Conservation (phyloP, 495 filamentous ascomycete species). For the Xylaria grammica region DNA sequence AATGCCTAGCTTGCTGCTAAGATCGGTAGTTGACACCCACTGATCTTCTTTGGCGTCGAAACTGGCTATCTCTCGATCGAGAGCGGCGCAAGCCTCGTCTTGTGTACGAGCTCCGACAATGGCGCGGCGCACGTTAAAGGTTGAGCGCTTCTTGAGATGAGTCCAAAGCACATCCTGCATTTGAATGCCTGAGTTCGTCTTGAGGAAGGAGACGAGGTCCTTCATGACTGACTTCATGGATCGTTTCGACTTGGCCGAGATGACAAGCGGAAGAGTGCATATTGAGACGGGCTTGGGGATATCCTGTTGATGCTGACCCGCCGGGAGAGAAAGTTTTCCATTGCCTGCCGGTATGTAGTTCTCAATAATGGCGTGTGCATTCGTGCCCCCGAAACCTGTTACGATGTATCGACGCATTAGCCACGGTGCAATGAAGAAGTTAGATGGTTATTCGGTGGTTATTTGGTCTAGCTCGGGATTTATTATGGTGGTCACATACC, state of each 20-base stretch:
- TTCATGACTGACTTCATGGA: not conserved
- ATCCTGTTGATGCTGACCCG: too few relatives aligned
- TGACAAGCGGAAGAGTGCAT: not conserved
- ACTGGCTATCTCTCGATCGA: too few relatives aligned
- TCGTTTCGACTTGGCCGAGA: not conserved
- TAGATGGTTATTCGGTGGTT: too few relatives aligned
- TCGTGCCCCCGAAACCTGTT: slow-evolving; percentile 41
- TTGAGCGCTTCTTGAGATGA: not conserved
- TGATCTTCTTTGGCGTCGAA: not conserved
- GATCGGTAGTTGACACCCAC: too few relatives aligned
- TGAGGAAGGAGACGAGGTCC: not conserved
- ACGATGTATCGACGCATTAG: slow-evolving; percentile 32
- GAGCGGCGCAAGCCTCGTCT: not conserved
- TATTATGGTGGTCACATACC: too few relatives aligned
- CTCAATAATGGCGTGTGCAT: slow-evolving; percentile 40
- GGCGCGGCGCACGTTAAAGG: not conserved
- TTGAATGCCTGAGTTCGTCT: not conserved
- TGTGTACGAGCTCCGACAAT: not conserved
- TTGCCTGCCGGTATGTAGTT: not conserved
- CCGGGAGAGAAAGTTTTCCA: not conserved
- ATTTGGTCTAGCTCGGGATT: too few relatives aligned
- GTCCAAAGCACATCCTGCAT: not conserved
- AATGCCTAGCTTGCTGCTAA: not conserved
- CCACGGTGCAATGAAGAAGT: not conserved
- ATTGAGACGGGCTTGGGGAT: not conserved